phyloP scores from a whole-genome alignment of 805 yeast species.

The Wickerhamiella nectarea region DNA sequence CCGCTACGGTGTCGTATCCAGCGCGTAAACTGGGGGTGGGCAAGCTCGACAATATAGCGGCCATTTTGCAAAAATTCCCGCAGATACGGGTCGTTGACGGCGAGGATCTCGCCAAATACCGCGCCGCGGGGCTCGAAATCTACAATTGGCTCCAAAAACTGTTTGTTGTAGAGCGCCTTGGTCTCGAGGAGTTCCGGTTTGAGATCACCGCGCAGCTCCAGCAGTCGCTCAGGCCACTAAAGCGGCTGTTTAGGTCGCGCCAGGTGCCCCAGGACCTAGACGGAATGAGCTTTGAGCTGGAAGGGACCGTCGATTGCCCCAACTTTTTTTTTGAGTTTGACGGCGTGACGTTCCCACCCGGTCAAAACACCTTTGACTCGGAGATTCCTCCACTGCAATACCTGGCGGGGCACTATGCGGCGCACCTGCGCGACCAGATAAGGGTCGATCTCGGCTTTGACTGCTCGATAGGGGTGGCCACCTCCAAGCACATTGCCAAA shows the following conservation, averaged over 20 bases:
- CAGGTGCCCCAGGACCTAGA: background rate
- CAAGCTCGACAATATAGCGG: conserved; percentile 17
- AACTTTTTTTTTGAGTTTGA: conserved; percentile 22
- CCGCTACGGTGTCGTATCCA: conserved; percentile 24
- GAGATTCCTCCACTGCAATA: conserved; percentile 13
- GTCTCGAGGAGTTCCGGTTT: conserved; percentile 25
- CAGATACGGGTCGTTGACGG: conserved; percentile 22
- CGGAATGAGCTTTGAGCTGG: background rate
- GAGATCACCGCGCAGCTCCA: conserved; percentile 19
- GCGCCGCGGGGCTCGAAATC: conserved; percentile 22
- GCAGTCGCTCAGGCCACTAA: background rate
- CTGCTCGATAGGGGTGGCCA: conserved; percentile 25
- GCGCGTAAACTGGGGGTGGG: conserved; percentile 23
- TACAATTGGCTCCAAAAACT: conserved; percentile 16
- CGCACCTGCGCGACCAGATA: conserved; percentile 19
- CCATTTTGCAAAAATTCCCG: conserved; percentile 17
- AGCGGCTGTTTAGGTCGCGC: background rate
- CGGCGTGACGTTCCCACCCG: conserved; percentile 18
- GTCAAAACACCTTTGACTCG: conserved; percentile 1
- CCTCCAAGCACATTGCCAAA: conserved; percentile 21
- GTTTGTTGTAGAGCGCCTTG: conserved; percentile 22
- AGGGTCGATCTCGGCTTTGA: conserved; percentile 19
- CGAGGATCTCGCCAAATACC: conserved; percentile 22
- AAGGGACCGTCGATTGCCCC: conserved; percentile 13
- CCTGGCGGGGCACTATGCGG: conserved; percentile 22